Conservation (phyloP, 768 basidiomycete species). For the Suillus paluster region DNA sequence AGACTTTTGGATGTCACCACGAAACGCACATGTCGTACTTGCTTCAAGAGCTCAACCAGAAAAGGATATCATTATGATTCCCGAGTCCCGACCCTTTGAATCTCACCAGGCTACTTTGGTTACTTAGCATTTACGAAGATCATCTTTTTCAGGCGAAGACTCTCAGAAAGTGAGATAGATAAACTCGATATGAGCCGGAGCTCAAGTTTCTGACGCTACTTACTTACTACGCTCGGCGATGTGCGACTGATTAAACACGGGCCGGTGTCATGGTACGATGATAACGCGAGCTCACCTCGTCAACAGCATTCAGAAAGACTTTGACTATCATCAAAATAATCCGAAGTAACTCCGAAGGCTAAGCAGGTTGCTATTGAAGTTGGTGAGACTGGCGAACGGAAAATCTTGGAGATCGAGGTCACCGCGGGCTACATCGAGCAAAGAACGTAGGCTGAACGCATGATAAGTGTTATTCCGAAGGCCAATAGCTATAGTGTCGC, state of each 20-base stretch:
- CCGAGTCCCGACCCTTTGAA: not conserved
- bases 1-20: not conserved
- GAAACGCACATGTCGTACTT: not conserved
- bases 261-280: not conserved
- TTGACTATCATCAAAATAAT: not conserved
- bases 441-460: not conserved
- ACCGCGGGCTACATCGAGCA: too few species aligned
- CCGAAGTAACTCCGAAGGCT: not conserved
- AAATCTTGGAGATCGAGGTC: not conserved
- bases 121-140: not conserved
- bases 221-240: not conserved
- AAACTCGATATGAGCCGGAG: not conserved
- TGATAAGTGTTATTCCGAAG: too few species aligned
- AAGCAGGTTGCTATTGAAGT: not conserved
- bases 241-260: slow-evolving; percentile 6
- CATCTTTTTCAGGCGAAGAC: not conserved
- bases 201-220: not conserved
- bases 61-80: not conserved
- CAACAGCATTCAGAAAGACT: too few species aligned
- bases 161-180: not conserved
- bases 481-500: slow-evolving; percentile 1
- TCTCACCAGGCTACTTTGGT: not conserved
- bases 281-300: not conserved
- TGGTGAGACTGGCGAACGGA: not conserved
- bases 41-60: not conserved